These are phyloP conservation scores for Hyphodiscus sp. DNA, from an alignment of 2,329 filamentous ascomycete species.

Conservation along the genomic window DNA sequence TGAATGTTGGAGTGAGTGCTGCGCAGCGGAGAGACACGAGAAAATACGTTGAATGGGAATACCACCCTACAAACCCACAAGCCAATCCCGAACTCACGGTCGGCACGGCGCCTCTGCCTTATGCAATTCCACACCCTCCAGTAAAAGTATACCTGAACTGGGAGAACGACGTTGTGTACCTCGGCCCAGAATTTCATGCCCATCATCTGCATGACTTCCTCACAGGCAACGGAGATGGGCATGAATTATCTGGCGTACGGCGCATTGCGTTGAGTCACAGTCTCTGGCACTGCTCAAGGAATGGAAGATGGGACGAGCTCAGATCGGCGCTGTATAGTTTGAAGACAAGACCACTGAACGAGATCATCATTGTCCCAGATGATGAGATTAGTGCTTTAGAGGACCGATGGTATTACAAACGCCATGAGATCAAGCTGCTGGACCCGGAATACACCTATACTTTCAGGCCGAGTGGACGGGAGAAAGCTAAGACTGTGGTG, in stretches of 20 bases:
- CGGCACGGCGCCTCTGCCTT: background rate
- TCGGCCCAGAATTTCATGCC: constrained; percentile 18
- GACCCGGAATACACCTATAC: constrained; percentile 9
- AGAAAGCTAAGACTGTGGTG: constrained; percentile 8
- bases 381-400: constrained; percentile 11
- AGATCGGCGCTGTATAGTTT: constrained; percentile 12
- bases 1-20: constrained; percentile 14
- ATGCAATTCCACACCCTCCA: constrained; percentile 7
- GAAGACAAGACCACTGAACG: constrained; percentile 7
- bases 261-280: constrained; percentile 16
- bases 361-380: constrained; percentile 17
- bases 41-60: constrained; percentile 13
- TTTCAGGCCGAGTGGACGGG: constrained; percentile 1
- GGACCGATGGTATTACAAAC: constrained; percentile 15
- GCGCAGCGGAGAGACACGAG: background rate
- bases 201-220: constrained; percentile 12
- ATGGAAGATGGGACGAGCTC: constrained; percentile 6
- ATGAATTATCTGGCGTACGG: constrained; percentile 12
- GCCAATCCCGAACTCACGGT: background rate
- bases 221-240: background rate
- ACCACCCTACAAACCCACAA: constrained; percentile 13
- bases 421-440: constrained; percentile 11
- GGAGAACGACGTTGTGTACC: constrained; percentile 16
- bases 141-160: constrained; percentile 13
- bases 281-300: constrained; percentile 5